Evolutionary conservation across 257 asterid genomes (phyloP), one percentile per base, ranked within the genome.

Genomic region (Jasminum sambac): DNA sequence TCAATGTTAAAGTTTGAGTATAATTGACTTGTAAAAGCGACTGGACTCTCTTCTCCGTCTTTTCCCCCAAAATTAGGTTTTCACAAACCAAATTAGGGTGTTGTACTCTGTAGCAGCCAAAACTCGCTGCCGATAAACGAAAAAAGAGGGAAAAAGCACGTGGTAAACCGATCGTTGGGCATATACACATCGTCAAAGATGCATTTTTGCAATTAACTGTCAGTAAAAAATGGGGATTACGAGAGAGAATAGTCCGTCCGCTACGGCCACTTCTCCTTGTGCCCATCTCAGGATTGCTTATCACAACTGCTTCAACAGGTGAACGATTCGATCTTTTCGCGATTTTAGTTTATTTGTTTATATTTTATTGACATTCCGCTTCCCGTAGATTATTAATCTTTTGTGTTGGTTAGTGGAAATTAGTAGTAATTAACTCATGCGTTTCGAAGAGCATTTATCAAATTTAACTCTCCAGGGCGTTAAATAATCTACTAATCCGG

Each of bases 241-340:
- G 68, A 79, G 88, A 63, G 90, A 84, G 73, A 86, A 87, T 55
- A 77, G 66, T 21, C 50, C 76, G 13, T 79, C 87, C 65, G 41
- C 82, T 63, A 66, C 88, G 25, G 74, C 96, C 39, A 90, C 96
- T 69, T 87, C 98, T 16, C 94, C 94, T 44, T 93, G 97, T 66
- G 89, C 96, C 42, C 70, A 86, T 69, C 85, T 89, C 76, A 83
- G 92, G 79, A 82, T 77, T 64, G 90, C 94, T 75, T 90, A 90
- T 62, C 89, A 93, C 85, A 81, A 72, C 68, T 93, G 97, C 88
- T 93, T 93, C 88, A 89, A 93, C 86, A 82, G 84, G 96, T 90
- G 12, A 61, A 63, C 69, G 25, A 62, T 76, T 62, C 79, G 30
- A 25, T 37, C 25, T 50, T 64, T 66, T 64, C 11, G 16, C 23